These are phyloP conservation scores for Leishmania gerbilli DNA, from an alignment of 208 protist genomes.

Conservation along the genomic window DNA sequence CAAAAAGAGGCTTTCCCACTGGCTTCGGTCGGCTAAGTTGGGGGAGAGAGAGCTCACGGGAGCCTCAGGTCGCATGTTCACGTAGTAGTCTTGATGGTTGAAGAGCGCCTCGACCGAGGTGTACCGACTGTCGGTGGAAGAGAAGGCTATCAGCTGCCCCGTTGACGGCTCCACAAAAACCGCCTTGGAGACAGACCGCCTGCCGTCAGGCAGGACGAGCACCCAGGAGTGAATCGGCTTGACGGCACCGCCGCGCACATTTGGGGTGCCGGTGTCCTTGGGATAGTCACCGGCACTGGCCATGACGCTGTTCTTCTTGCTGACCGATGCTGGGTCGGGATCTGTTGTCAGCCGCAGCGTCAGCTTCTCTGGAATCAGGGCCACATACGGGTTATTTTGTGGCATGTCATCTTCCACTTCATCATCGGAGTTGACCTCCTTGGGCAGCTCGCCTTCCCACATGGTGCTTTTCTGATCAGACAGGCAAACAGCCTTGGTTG, in stretches of 20 bases:
- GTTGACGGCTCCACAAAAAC: slow-evolving; percentile 91
- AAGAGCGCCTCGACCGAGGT: slow-evolving; percentile 88
- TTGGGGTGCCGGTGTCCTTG: background rate
- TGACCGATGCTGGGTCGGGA: slow-evolving; percentile 33
- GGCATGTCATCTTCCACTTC: slow-evolving; percentile 48
- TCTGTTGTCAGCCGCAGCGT: slow-evolving; percentile 45
- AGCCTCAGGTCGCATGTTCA: slow-evolving; percentile 73
- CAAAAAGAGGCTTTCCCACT: slow-evolving; percentile 85
- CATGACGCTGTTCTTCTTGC: slow-evolving; percentile 5
- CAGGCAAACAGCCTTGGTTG: slow-evolving; percentile 59
- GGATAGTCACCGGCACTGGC: background rate
- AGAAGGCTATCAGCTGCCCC: slow-evolving; percentile 55
- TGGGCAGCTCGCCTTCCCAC: slow-evolving; percentile 57
- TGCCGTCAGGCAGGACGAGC: slow-evolving; percentile 73
- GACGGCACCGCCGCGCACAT: slow-evolving; percentile 1
- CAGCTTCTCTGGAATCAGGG: slow-evolving; percentile 63
- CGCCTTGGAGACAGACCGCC: slow-evolving; percentile 51
- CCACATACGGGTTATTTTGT: slow-evolving; percentile 58
- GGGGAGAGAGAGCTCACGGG: slow-evolving; percentile 65
- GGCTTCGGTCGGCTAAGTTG: slow-evolving; percentile 56
- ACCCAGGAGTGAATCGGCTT: slow-evolving; percentile 87
- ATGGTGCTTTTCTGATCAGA: slow-evolving; percentile 65
- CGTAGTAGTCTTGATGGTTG: slow-evolving; percentile 88
- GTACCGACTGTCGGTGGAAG: slow-evolving; percentile 59
- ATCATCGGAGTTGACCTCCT: slow-evolving; percentile 67